These are phyloP conservation scores for Dothidotthia symphoricarpi DNA, from an alignment of 2,329 filamentous ascomycete species.

Conservation along the genomic window DNA sequence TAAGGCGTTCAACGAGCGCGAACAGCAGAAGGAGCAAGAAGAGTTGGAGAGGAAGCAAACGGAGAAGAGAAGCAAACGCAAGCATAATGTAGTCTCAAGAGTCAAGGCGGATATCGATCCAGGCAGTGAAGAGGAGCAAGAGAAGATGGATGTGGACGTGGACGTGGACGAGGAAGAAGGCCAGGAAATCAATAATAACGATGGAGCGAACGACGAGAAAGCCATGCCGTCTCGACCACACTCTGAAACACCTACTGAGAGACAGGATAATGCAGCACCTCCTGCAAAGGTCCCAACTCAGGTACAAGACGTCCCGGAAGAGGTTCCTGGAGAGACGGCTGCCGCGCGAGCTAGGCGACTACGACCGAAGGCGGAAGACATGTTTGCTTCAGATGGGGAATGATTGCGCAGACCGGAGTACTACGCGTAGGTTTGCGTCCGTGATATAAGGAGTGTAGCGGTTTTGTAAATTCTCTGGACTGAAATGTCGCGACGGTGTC, in stretches of 20 bases:
- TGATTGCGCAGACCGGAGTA: slow-evolving; percentile 5
- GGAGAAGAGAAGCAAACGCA: slow-evolving; percentile 41
- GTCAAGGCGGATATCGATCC: slow-evolving; percentile 5
- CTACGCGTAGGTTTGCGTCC: too few relatives aligned
- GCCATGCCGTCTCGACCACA: slow-evolving; percentile 2
- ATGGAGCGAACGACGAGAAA: slow-evolving; percentile 9
- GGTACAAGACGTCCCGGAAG: slow-evolving; percentile 4
- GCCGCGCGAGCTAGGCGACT: slow-evolving; percentile 37
- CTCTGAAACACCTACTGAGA: not conserved
- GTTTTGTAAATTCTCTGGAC: too few relatives aligned
- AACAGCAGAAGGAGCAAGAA: slow-evolving; percentile 44
- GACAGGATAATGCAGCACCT: slow-evolving; percentile 1
- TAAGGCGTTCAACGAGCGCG: slow-evolving; percentile 35
- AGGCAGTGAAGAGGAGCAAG: slow-evolving; percentile 15
- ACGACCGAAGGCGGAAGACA: slow-evolving; percentile 41
- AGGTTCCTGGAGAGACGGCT: slow-evolving; percentile 34
- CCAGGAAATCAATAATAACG: slow-evolving; percentile 1
- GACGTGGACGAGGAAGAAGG: slow-evolving; percentile 16
- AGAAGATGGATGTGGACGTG: slow-evolving; percentile 23
- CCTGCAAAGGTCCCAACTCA: not conserved
- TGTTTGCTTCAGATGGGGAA: slow-evolving; percentile 40
- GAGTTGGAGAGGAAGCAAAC: slow-evolving; percentile 68
- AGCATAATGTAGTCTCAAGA: slow-evolving; percentile 15
- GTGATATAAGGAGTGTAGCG: too few relatives aligned
- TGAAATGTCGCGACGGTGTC: too few relatives aligned